A percentile compares a stretch with the other conserved stretches of the same genome.
These are phyloP conservation scores for Amphicarpaea edgeworthii DNA, from an alignment of 306 rosid genomes.

Conservation along the genomic window DNA sequence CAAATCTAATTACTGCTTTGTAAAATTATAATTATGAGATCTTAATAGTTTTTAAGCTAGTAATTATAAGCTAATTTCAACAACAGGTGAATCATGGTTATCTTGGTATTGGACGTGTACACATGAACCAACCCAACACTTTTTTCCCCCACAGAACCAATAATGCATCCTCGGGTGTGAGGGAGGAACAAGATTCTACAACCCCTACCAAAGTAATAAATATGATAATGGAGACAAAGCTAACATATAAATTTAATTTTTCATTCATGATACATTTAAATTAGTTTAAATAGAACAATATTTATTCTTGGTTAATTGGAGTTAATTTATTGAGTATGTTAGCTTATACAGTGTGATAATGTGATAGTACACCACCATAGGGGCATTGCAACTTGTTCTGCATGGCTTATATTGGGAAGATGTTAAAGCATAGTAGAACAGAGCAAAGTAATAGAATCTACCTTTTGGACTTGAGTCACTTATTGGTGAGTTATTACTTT, in stretches of 20 bases:
- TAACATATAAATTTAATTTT: neutral
- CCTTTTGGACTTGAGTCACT: too few relatives aligned
- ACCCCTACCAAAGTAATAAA: neutral
- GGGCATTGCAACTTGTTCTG: neutral
- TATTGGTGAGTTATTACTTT: too few relatives aligned
- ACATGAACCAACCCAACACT: slow-evolving; percentile 24
- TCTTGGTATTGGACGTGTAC: slow-evolving; percentile 14
- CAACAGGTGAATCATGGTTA: slow-evolving; percentile 10
- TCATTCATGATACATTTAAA: neutral
- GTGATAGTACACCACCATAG: too few relatives aligned
- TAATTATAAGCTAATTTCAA: slow-evolving; percentile 9
- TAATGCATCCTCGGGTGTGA: neutral
- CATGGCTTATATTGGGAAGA: too few relatives aligned
- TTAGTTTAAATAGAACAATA: neutral
- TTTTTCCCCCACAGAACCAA: neutral
- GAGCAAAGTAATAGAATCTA: too few relatives aligned
- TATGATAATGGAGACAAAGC: neutral
- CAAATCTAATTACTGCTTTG: neutral
- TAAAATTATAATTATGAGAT: neutral
- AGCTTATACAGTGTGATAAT: neutral
- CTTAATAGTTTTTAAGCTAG: neutral
- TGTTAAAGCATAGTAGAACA: too few relatives aligned
- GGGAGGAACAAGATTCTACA: slow-evolving; percentile 41
- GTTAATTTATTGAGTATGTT: neutral
- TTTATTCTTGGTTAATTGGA: neutral